phyloP scores from a whole-genome alignment of 1,139 yeast species.

The Spathaspora sp. region DNA sequence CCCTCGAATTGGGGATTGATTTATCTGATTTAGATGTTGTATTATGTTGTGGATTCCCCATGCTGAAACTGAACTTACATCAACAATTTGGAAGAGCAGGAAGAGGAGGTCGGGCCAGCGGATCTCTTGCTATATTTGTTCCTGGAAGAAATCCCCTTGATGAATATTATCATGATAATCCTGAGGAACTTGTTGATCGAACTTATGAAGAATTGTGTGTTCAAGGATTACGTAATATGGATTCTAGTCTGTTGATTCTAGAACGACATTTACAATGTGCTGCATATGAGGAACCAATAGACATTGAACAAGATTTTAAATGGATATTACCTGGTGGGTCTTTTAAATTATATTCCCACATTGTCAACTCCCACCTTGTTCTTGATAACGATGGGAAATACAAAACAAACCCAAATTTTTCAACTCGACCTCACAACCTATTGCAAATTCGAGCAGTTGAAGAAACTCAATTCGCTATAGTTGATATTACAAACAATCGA shows the following conservation, averaged over 20 bases:
- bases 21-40: slow-evolving; percentile 92
- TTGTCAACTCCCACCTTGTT: slow-evolving; percentile 46
- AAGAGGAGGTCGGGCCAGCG: slow-evolving; percentile 67
- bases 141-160: slow-evolving; percentile 87
- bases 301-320: slow-evolving; percentile 46
- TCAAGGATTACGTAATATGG: slow-evolving; percentile 35
- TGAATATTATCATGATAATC: slow-evolving; percentile 75
- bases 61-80: slow-evolving; percentile 79
- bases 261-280: slow-evolving; percentile 94
- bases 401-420: slow-evolving; percentile 55
- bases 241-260: slow-evolving; percentile 43
- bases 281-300: slow-evolving; percentile 77
- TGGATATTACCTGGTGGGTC: slow-evolving; percentile 44
- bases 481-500: slow-evolving; percentile 76
- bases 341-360: slow-evolving; percentile 26
- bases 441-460: slow-evolving; percentile 83
- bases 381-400: slow-evolving; percentile 55
- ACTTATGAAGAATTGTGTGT: slow-evolving; percentile 46
- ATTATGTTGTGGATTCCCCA: slow-evolving; percentile 87
- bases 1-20: slow-evolving; percentile 92
- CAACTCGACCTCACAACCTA: slow-evolving; percentile 78
- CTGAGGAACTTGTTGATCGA: slow-evolving; percentile 57
- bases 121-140: slow-evolving; percentile 70
- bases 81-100: slow-evolving; percentile 99
- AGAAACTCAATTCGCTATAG: slow-evolving; percentile 79